Base-by-base conservation (phyloP, 805 yeast genomes). In the Komagataella pseudopastoris region DNA sequence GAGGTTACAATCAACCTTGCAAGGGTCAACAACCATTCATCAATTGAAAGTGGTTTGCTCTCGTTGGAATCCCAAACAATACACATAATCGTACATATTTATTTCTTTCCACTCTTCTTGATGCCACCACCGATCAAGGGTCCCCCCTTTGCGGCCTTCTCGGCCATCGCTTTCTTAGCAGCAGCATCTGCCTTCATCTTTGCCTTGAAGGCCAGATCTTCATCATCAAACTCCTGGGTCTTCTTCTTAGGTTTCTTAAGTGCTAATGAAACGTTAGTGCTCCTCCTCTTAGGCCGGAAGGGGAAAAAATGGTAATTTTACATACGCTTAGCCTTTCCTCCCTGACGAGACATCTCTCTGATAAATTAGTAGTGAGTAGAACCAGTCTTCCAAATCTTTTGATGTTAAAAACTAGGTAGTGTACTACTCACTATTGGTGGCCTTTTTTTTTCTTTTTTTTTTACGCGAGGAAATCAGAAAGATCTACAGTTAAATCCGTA, bases 151-250 rank as follows among this genome's bases (percentile, higher is more conserved):
- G 85, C 74, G 54, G 96, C 93, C 69, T 85, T 81, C 50, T 84
- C 80, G 57, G 91, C 88, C 82, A 91, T 77, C 51, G 85, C 95
- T 71, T 90, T 91, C 71, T 82, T 83, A 30, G 96, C 96, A 64
- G 85, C 86, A 59, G 91, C 96, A 56, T 87, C 97, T 53, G 95
- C 96, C 68, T 85, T 88, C 73, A 88, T 95, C 76, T 89, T 90
- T 63, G 85, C 91, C 74, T 88, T 88, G 78, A 82, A 89, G 4
- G 96, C 96, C 24, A 75, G 51, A 56, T 89, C 97, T 54, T 90
- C 97, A 2, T 90, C 96, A 66, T 89, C 95, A 55, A 70, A 66
- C 30, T 84, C 88, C 55, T 82, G 85, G 52, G 72, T 74, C 63
- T 78, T 77, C 78, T 88, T 88, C 83, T 84, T 91, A 59, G 91